phyloP scores from a whole-genome alignment of 1,284 basidiomycete genomes.

The Naganishia albida region DNA sequence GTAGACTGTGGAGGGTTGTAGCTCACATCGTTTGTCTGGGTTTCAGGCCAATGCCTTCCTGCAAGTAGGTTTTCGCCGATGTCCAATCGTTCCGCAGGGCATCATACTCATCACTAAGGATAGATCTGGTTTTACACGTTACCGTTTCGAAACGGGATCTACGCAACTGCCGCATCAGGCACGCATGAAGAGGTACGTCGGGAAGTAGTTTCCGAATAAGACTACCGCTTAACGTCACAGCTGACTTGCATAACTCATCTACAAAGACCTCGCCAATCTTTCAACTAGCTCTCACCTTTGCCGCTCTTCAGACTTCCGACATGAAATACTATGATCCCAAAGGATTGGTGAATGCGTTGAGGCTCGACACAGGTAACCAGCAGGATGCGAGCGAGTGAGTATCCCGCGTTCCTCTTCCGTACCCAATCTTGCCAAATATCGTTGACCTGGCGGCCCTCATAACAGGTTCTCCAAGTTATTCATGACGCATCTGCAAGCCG shows the following conservation, averaged over 20 bases:
- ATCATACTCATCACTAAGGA: constrained; percentile 2
- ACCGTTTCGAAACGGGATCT: constrained; percentile 65
- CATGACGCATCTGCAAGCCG: constrained; percentile 77
- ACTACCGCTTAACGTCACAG: constrained; percentile 67
- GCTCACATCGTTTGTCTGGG: constrained; percentile 20
- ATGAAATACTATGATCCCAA: constrained; percentile 74
- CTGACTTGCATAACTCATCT: constrained; percentile 54
- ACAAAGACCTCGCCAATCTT: constrained; percentile 49
- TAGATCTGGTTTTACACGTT: constrained; percentile 68
- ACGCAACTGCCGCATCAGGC: constrained; percentile 60
- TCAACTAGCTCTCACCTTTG: constrained; percentile 61
- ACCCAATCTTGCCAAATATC: no score
- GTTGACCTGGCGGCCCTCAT: neutral
- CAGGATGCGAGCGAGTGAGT: constrained; percentile 91
- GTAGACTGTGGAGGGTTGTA: no score
- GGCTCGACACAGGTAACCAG: constrained; percentile 75
- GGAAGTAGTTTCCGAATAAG: constrained; percentile 34
- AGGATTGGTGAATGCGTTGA: constrained; percentile 76
- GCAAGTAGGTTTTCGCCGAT: constrained; percentile 60
- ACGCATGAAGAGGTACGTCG: constrained; percentile 47
- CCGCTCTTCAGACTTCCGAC: constrained; percentile 72
- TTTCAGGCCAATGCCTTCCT: constrained; percentile 74
- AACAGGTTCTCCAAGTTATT: constrained; percentile 88
- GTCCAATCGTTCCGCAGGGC: neutral
- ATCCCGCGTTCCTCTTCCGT: neutral